Evolutionary conservation across 805 yeast genomes (phyloP).

Genomic region (Metschnikowia kofuensis): DNA sequence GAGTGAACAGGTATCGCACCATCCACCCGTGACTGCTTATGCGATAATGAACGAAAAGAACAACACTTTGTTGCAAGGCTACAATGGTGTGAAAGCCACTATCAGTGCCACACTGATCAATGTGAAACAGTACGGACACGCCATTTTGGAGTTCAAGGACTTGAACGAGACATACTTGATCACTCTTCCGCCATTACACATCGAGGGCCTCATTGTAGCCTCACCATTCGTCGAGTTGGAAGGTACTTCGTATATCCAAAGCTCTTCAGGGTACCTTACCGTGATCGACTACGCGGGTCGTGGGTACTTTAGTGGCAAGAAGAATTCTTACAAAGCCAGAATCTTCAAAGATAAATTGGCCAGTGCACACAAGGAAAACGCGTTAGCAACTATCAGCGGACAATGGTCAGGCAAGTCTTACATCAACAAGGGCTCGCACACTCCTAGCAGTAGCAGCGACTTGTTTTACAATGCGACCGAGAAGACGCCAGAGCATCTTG

Average conservation of each 20-base stretch:
- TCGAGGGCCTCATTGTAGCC: constrained; percentile 88
- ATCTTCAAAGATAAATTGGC: constrained; percentile 53
- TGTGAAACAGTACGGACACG: constrained; percentile 93
- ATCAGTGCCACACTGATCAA: constrained; percentile 75
- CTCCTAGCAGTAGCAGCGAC: constrained; percentile 44
- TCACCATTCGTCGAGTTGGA: constrained; percentile 94
- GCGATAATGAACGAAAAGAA: constrained; percentile 71
- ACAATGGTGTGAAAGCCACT: constrained; percentile 82
- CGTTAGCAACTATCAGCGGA: constrained; percentile 77
- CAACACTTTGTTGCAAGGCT: constrained; percentile 75
- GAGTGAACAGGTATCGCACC: constrained; percentile 95
- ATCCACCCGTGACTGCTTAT: constrained; percentile 97
- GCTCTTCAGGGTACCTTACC: constrained; percentile 73
- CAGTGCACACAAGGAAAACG: constrained; percentile 53
- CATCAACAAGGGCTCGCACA: constrained; percentile 54
- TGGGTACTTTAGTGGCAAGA: constrained; percentile 94
- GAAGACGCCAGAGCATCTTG: constrained; percentile 50
- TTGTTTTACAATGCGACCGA: constrained; percentile 63
- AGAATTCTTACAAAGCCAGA: constrained; percentile 87
- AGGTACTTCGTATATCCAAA: constrained; percentile 80
- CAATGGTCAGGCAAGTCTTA: constrained; percentile 87
- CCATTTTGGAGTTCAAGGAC: constrained; percentile 62
- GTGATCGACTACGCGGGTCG: constrained; percentile 82
- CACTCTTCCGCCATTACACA: constrained; percentile 92
- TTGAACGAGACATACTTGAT: constrained; percentile 67